Conservation (phyloP, 1,284 basidiomycete species). For the Cerrena zonata region DNA sequence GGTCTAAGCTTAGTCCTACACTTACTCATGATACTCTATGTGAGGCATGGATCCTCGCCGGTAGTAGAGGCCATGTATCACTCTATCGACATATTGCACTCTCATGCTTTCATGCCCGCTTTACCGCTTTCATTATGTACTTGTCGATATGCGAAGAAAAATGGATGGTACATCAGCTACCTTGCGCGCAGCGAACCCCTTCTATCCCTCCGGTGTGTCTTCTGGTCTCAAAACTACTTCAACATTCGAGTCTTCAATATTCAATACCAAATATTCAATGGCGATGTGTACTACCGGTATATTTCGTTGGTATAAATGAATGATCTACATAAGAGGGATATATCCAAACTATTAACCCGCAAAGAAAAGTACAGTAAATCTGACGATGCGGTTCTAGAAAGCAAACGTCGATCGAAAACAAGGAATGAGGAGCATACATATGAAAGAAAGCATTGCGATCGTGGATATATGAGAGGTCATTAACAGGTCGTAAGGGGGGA, state of each 20-base stretch:
- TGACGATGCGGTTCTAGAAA: not conserved
- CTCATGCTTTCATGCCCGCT: constrained; percentile 1
- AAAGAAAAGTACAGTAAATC: not conserved
- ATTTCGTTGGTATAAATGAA: not conserved
- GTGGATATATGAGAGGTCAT: constrained; percentile 15
- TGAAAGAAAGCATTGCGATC: not conserved
- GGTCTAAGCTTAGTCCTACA: constrained; percentile 47
- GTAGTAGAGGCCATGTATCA: not conserved
- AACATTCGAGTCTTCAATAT: too few species aligned
- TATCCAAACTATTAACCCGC: not conserved
- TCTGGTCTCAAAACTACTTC: too few species aligned
- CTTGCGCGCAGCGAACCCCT: not conserved
- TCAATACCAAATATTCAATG: too few species aligned
- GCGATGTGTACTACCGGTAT: not conserved
- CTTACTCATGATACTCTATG: not conserved
- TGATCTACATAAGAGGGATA: not conserved
- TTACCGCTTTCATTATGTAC: not conserved
- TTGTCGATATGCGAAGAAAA: not conserved
- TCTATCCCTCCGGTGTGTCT: not conserved
- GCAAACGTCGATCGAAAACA: not conserved
- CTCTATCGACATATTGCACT: not conserved
- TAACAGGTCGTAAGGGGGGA: too few species aligned
- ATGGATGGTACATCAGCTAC: not conserved
- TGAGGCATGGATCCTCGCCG: not conserved
- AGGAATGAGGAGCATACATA: not conserved